Evolutionary conservation across 179 eudicot genomes (phyloP).

Genomic region (Actinidia polygama): DNA sequence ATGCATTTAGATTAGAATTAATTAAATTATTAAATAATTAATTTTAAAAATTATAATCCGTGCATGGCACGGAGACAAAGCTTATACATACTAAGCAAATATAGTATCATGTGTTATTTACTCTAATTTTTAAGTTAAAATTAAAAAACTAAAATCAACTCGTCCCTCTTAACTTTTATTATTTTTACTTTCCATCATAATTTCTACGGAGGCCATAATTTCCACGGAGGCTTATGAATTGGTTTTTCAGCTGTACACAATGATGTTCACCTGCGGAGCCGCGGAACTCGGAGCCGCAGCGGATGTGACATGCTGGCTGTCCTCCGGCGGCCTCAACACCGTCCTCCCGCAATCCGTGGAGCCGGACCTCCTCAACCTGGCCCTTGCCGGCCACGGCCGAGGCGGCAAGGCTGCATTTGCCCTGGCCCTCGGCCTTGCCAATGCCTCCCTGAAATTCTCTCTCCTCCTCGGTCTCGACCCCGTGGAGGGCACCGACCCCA

Average conservation of each 20-base stretch:
- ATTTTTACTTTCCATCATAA: no score
- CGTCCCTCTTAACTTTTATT: no score
- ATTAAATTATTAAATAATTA: no score
- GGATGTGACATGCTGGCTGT: constrained; percentile 30
- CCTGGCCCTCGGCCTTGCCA: constrained; percentile 27
- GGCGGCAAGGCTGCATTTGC: constrained; percentile 44
- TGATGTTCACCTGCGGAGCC: neutral
- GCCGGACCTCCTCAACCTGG: constrained; percentile 23
- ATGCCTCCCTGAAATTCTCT: constrained; percentile 26
- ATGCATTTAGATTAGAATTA: no score
- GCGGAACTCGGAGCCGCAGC: constrained; percentile 30
- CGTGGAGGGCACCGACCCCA: constrained; percentile 27
- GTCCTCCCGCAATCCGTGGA: constrained; percentile 25
- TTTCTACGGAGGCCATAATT: no score
- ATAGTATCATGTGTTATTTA: no score
- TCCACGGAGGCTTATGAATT: neutral
- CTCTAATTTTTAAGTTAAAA: no score
- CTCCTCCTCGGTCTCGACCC: constrained; percentile 42
- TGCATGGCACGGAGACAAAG: no score
- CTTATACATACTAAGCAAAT: no score
- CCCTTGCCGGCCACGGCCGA: constrained; percentile 42
- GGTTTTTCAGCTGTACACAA: neutral
- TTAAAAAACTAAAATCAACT: no score
- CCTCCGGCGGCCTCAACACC: constrained; percentile 17
- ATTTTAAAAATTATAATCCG: no score